Conservation (phyloP, 805 yeast species). For the Starmerella floricola region DNA sequence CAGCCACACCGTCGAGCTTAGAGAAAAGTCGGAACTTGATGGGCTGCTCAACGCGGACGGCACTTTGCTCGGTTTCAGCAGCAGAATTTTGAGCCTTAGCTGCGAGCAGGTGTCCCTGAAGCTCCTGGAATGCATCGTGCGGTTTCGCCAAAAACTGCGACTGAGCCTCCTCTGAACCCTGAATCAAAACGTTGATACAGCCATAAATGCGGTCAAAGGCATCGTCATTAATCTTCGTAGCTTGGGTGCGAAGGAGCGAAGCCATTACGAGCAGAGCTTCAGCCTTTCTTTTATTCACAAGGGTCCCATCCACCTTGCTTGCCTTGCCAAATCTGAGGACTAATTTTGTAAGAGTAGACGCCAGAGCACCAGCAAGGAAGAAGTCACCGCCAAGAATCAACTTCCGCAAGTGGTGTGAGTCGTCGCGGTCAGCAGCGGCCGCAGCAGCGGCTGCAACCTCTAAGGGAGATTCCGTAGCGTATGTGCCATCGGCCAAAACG, state of each 20-base stretch:
- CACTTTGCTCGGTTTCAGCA: slow-evolving; percentile 42
- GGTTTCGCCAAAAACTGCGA: slow-evolving; percentile 78
- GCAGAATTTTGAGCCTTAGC: slow-evolving; percentile 21
- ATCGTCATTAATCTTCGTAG: slow-evolving; percentile 83
- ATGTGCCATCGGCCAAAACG: slow-evolving; percentile 96
- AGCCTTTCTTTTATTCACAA: slow-evolving; percentile 72
- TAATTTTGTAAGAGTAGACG: slow-evolving; percentile 79
- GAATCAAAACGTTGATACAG: slow-evolving; percentile 64
- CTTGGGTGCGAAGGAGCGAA: slow-evolving; percentile 79
- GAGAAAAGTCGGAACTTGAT: slow-evolving; percentile 22
- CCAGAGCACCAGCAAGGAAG: slow-evolving; percentile 76
- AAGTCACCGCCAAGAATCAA: slow-evolving; percentile 78
- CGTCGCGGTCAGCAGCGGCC: slow-evolving; percentile 28
- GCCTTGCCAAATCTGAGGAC: slow-evolving; percentile 60
- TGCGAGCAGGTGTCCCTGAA: slow-evolving; percentile 40
- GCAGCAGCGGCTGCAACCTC: slow-evolving; percentile 35
- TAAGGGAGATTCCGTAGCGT: slow-evolving; percentile 84
- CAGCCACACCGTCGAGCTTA: slow-evolving; percentile 6
- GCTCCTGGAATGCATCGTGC: slow-evolving; percentile 65
- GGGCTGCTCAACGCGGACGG: slow-evolving; percentile 28
- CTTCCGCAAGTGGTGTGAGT: slow-evolving; percentile 61
- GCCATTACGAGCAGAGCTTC: slow-evolving; percentile 91
- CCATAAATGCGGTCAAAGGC: slow-evolving; percentile 86
- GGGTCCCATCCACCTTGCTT: slow-evolving; percentile 31
- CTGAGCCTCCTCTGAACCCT: slow-evolving; percentile 41